A percentile compares a stretch with the other conserved stretches of the same genome.
phyloP scores from a whole-genome alignment of 2,329 filamentous ascomycete genomes.

The Fusarium sublunatum region DNA sequence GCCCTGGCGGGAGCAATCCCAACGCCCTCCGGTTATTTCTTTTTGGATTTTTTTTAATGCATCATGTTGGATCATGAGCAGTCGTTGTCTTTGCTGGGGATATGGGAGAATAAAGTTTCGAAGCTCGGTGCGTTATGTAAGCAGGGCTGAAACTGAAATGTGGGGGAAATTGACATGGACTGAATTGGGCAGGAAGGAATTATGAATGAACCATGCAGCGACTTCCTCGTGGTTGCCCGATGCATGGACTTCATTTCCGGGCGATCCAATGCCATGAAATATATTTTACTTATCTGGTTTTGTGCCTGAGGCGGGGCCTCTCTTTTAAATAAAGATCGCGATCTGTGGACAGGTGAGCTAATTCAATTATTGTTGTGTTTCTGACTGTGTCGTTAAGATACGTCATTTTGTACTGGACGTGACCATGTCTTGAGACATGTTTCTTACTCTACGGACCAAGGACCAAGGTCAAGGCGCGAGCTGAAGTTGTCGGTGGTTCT shows the following conservation, averaged over 20 bases:
- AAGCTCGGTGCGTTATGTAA: constrained; percentile 20
- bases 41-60: constrained; percentile 25
- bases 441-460: constrained; percentile 22
- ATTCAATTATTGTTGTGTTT: constrained; percentile 10
- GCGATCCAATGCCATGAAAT: background rate
- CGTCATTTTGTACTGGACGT: constrained; percentile 30
- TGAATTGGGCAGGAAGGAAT: constrained; percentile 1
- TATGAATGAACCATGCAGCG: no score
- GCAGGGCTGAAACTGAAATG: constrained; percentile 21
- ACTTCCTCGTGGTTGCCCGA: constrained; percentile 4
- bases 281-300: background rate
- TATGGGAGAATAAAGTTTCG: constrained; percentile 13
- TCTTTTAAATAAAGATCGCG: constrained; percentile 25
- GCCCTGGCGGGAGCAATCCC: constrained; percentile 48
- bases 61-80: no score
- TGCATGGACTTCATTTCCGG: constrained; percentile 19
- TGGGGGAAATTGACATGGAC: background rate
- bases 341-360: constrained; percentile 33
- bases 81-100: background rate
- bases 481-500: background rate
- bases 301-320: background rate
- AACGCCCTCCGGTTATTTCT: constrained; percentile 32
- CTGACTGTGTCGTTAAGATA: constrained; percentile 21
- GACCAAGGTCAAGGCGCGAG: background rate
- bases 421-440: constrained; percentile 29